A percentile compares a stretch with the other conserved stretches of the same genome.
These are phyloP conservation scores for Solanum phureja DNA, from an alignment of 257 asterid species.

Conservation along the genomic window DNA sequence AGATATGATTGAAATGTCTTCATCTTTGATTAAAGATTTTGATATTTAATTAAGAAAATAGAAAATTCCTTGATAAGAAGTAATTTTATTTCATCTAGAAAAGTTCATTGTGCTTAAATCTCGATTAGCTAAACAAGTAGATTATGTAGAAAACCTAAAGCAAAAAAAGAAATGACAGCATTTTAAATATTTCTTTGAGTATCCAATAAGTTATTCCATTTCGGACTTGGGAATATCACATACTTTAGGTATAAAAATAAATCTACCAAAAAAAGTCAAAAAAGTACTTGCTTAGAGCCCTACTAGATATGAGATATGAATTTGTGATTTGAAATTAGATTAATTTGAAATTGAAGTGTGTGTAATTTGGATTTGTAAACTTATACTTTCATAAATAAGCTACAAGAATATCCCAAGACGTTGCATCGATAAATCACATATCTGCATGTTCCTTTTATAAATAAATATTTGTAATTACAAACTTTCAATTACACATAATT, in stretches of 20 bases:
- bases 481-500: neutral
- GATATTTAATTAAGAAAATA: neutral
- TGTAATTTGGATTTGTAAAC: neutral
- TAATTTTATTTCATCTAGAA: neutral
- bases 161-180: neutral
- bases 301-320: neutral
- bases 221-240: neutral
- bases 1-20: neutral
- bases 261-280: neutral
- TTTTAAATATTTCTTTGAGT: neutral
- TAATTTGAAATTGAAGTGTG: neutral
- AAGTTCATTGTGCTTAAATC: neutral
- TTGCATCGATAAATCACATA: neutral
- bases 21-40: neutral
- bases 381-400: neutral
- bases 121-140: neutral
- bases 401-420: neutral
- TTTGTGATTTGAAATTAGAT: neutral
- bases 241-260: neutral
- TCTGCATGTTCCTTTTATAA: neutral
- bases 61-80: neutral
- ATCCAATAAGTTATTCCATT: neutral
- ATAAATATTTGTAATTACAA: neutral
- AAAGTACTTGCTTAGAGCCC: neutral
- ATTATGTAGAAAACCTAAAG: neutral